Evolutionary conservation across 495 filamentous ascomycete genomes (phyloP), one percentile per base, ranked within the genome.

Genomic region (Entonaema liquescens): DNA sequence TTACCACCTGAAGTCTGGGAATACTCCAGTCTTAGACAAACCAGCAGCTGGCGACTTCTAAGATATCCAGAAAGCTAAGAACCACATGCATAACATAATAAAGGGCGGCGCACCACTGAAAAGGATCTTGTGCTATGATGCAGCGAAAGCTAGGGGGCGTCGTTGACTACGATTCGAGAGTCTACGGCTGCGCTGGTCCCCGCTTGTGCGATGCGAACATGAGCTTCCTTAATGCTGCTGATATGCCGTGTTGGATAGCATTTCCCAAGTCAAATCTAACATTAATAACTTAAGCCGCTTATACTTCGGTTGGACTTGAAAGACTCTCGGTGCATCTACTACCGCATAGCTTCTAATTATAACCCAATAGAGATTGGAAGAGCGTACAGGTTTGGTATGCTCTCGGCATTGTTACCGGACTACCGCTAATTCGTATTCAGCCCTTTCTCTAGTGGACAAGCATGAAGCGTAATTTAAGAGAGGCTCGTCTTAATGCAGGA

Each of bases 401-500:
- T 19, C 19, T 49, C 58, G 62, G 68, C 53, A 66, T 59, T 25
- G 56, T 54, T 57, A 66, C 56, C 68, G 58, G 33, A 52, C 58
- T 62, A 66, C 62, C 58, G 62, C 19, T 28, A 59, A 49, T 54
- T 59, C 35, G 58, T 38, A 47, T 44, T 47, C 62, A 36, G n/a
- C 26, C 31, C 35, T 31, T 2, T 33, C 57, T 38, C 21, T 31
- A 35, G 52, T 28, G 50, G 57, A 52, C 7, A 29, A 29, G 33
- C 35, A 56, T 42, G 38, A 35, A 4, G 49, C 49, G 47, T 47
- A 67, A 61, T 68, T 47, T 40, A 65, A 26, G 38, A 62, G 61
- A 58, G 60, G 44, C 65, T 40, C 61, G 15, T 17, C 25, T 58
- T 23, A 54, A 72, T 73, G 70, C 70, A 73, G 70, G 70, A 73